A percentile compares a stretch with the other conserved stretches of the same genome.
Evolutionary conservation across 2,329 filamentous ascomycete genomes (phyloP).

Genomic region (Penicillium capsulatum): DNA sequence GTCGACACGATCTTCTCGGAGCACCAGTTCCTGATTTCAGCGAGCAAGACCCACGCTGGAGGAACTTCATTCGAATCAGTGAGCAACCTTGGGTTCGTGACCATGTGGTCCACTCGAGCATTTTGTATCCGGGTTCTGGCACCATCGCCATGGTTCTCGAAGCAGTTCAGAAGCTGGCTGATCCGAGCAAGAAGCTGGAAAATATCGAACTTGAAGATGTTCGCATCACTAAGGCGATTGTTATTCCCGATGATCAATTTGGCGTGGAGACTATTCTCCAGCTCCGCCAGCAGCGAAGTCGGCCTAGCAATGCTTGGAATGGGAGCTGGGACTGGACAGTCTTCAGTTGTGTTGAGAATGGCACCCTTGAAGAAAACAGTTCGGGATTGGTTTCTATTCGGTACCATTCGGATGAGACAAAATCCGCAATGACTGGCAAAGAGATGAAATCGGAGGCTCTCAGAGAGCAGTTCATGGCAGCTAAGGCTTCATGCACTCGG

Average conservation of each 20-base stretch:
- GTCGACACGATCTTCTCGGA: slow-evolving; percentile 26
- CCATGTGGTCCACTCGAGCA: neutral
- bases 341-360: too few relatives aligned
- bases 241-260: neutral
- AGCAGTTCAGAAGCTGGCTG: neutral
- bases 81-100: neutral
- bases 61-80: slow-evolving; percentile 34
- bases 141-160: slow-evolving; percentile 1
- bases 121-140: neutral
- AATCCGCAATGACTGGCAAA: too few relatives aligned
- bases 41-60: slow-evolving; percentile 39
- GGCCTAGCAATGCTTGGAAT: too few relatives aligned
- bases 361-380: too few relatives aligned
- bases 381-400: too few relatives aligned
- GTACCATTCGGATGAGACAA: too few relatives aligned
- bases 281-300: neutral
- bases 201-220: neutral
- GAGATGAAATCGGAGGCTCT: too few relatives aligned
- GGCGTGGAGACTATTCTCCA: neutral
- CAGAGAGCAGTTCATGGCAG: too few relatives aligned
- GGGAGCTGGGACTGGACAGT: too few relatives aligned
- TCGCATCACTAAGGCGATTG: neutral
- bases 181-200: neutral
- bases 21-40: slow-evolving; percentile 17
- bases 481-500: neutral